Percentiles rank a stretch among this genome's conserved stretches.
phyloP scores from a whole-genome alignment of 352 stramenopile genomes.

The Peronosclerospora sorghi region DNA sequence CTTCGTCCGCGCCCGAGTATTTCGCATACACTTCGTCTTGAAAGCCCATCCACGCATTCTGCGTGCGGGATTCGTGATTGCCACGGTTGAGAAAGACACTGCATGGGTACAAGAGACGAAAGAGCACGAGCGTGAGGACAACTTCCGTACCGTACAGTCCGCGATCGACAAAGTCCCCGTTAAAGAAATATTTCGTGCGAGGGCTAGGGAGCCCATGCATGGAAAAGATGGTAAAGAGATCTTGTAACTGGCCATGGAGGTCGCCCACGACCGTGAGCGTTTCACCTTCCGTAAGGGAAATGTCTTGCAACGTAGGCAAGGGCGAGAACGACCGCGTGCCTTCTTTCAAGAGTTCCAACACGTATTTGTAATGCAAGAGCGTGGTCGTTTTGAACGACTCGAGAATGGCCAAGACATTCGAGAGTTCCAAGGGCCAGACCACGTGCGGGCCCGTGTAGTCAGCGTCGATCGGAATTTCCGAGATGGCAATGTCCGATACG shows the following conservation, averaged over 20 bases:
- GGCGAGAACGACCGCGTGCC: constrained; percentile 45
- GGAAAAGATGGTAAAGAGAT: constrained; percentile 92
- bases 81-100: constrained; percentile 88
- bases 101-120: constrained; percentile 75
- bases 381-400: constrained; percentile 86
- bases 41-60: constrained; percentile 92
- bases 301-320: constrained; percentile 81
- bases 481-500: constrained; percentile 44
- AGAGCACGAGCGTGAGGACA: constrained; percentile 62
- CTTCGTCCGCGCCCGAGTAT: constrained; percentile 54
- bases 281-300: constrained; percentile 68
- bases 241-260: constrained; percentile 90
- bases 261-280: constrained; percentile 90
- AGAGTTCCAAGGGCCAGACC: constrained; percentile 72
- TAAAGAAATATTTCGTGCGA: constrained; percentile 95
- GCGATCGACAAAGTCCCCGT: constrained; percentile 94
- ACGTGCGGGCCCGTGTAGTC: constrained; percentile 75
- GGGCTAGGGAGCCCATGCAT: constrained; percentile 83
- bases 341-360: constrained; percentile 75
- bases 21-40: constrained; percentile 83
- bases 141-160: constrained; percentile 84
- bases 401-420: constrained; percentile 82
- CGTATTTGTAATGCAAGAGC: constrained; percentile 86
- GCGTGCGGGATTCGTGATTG: constrained; percentile 92
- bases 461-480: constrained; percentile 32